A percentile compares a stretch with the other conserved stretches of the same genome.
These are phyloP conservation scores for Helicosporidium sp. DNA, from an alignment of 139 green algal species.

Conservation along the genomic window DNA sequence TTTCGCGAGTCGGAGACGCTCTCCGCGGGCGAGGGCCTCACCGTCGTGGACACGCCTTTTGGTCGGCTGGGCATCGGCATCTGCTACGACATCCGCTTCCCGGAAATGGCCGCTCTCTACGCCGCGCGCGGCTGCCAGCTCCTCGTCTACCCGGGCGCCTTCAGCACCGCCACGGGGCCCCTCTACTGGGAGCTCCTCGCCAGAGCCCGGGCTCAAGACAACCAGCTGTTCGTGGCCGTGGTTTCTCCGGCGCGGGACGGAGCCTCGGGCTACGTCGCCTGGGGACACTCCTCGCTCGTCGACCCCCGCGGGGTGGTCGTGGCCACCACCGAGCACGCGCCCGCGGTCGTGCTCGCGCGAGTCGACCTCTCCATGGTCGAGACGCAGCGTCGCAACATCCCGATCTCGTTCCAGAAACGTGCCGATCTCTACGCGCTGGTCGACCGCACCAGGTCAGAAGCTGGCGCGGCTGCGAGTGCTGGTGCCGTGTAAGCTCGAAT, in stretches of 20 bases:
- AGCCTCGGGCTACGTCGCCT: constrained; percentile 25
- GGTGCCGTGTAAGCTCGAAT: too few species aligned
- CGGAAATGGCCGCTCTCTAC: constrained; percentile 77
- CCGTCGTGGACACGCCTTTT: constrained; percentile 68
- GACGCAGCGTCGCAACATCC: constrained; percentile 43
- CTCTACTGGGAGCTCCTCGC: constrained; percentile 90
- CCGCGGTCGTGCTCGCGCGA: constrained; percentile 23
- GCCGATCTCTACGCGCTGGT: constrained; percentile 57
- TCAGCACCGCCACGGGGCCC: constrained; percentile 46
- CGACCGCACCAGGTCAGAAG: constrained; percentile 22
- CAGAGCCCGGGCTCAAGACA: constrained; percentile 70
- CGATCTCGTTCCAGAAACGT: constrained; percentile 55
- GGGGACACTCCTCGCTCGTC: constrained; percentile 56
- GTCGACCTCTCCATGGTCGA: constrained; percentile 4
- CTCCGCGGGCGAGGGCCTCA: constrained; percentile 39
- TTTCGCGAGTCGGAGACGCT: constrained; percentile 90
- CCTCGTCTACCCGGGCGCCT: constrained; percentile 62
- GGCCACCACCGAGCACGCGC: constrained; percentile 39
- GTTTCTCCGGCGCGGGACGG: constrained; percentile 70
- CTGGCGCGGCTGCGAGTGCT: too few species aligned
- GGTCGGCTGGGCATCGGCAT: constrained; percentile 75
- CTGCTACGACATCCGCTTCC: constrained; percentile 96
- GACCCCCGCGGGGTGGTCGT: constrained; percentile 64
- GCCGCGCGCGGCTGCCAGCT: constrained; percentile 53
- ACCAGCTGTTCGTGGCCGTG: constrained; percentile 76